Evolutionary conservation across 805 yeast species (phyloP).

Genomic region (Yarrowia sp.): DNA sequence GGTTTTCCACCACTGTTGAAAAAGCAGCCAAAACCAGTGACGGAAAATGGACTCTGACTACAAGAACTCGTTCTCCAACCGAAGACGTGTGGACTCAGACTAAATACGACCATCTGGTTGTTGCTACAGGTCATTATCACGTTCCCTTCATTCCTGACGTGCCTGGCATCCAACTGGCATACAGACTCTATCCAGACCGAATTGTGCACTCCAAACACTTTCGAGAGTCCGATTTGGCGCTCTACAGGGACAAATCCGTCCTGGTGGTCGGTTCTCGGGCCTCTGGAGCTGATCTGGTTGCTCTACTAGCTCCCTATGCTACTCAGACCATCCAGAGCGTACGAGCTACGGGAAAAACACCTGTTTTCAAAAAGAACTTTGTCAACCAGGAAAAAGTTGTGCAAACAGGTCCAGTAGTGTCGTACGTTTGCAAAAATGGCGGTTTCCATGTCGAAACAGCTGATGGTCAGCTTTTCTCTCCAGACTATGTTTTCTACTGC

Average conservation of each 20-base stretch:
- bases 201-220: conserved; percentile 59
- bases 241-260: conserved; percentile 45
- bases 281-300: conserved; percentile 70
- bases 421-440: conserved; percentile 2
- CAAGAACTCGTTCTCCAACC: not conserved
- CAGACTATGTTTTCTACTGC: conserved; percentile 62
- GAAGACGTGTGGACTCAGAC: conserved; percentile 1
- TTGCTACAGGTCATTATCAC: conserved; percentile 64
- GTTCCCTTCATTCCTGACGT: conserved; percentile 58
- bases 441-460: not conserved
- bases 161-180: conserved; percentile 43
- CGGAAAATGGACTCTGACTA: conserved; percentile 3
- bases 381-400: conserved; percentile 31
- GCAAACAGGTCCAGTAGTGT: not conserved
- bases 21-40: not conserved
- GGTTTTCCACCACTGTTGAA: not conserved
- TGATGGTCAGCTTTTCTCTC: conserved; percentile 33
- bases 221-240: conserved; percentile 34
- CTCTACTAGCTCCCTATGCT: conserved; percentile 43
- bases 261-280: conserved; percentile 72
- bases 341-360: conserved; percentile 39
- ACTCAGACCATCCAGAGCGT: conserved; percentile 34
- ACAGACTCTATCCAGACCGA: conserved; percentile 27
- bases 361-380: conserved; percentile 10
- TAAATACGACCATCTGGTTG: conserved; percentile 56